Evolutionary conservation across 495 filamentous ascomycete genomes (phyloP), one percentile per base, ranked within the genome.

Genomic region (Tuber borchii): DNA sequence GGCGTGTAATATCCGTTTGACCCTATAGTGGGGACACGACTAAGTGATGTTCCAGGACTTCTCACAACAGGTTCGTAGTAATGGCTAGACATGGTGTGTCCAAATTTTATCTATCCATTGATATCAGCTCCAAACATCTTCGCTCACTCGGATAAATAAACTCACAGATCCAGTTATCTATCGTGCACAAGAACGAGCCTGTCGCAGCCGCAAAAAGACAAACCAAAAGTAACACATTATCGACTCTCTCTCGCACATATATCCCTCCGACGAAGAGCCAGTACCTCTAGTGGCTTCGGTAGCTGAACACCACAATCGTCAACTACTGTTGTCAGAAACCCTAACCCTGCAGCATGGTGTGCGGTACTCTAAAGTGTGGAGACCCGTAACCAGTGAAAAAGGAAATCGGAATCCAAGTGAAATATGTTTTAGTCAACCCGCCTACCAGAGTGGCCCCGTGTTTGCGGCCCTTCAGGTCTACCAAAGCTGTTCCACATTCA

Each of bases 61-160:
- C n/a, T 26, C n/a, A 16, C n/a, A 6, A 26, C 12, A 4, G 26
- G 26, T 12, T 65, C 26, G 26, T 65, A 31, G 26, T 34, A 17
- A 65, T 65, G 56, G 12, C 3, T 3, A 65, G 56, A 31, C n/a
- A n/a, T 65, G 26, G 14, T 2, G 26, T 65, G 2, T 31, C 1
- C 56, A 65, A 34, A 34, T 31, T 4, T 4, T 26, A 56, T 56
- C 22, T 56, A 65, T 65, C n/a, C 14, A 56, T 14, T 2, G 0
- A 17, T 2, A 31, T 65, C 12, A 17, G n/a, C 26, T 65, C 10
- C 14, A 34, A 65, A 14, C 10, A 65, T 2, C 26, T 3, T 34
- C 0, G 0, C 26, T 34, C 14, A 12, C 8, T n/a, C n/a, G n/a
- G n/a, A n/a, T n/a, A n/a, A n/a, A n/a, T n/a, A 2, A 17, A 31